phyloP scores from a whole-genome alignment of 2,329 filamentous ascomycete species.

The Fusarium sarcochroum region DNA sequence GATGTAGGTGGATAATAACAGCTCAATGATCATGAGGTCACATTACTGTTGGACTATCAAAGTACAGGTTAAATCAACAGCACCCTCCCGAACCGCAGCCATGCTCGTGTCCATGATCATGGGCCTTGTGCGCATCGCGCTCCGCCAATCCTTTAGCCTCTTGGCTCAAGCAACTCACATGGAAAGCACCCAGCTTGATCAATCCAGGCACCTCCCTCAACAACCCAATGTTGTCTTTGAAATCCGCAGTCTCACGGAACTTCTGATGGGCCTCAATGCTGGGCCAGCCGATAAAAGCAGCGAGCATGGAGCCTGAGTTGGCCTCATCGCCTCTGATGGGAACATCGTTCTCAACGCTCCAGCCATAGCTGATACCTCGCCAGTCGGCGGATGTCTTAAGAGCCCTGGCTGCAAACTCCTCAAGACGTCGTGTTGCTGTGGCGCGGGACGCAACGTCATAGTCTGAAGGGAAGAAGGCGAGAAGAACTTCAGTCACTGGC shows the following conservation, averaged over 20 bases:
- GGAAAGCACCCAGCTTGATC: conserved; percentile 41
- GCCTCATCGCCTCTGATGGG: conserved; percentile 48
- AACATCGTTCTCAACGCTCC: conserved; percentile 53
- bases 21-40: background rate
- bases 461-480: conserved; percentile 42
- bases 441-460: conserved; percentile 39
- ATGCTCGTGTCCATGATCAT: conserved; percentile 36
- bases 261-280: conserved; percentile 55
- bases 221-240: conserved; percentile 52
- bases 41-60: background rate
- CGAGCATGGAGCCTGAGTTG: conserved; percentile 45
- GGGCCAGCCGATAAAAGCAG: conserved; percentile 55
- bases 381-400: conserved; percentile 41
- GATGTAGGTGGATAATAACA: too few species aligned
- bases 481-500: conserved; percentile 40
- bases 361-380: conserved; percentile 49
- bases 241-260: conserved; percentile 53
- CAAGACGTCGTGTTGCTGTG: conserved; percentile 31
- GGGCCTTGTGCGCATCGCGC: conserved; percentile 24
- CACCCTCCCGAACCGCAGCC: conserved; percentile 29
- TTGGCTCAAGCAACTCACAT: conserved; percentile 42
- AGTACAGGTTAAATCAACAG: background rate
- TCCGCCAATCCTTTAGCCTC: conserved; percentile 19
- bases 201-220: conserved; percentile 44
- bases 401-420: conserved; percentile 31